Base-by-base conservation (phyloP, 495 filamentous ascomycete genomes). In the Parathielavia appendiculata region DNA sequence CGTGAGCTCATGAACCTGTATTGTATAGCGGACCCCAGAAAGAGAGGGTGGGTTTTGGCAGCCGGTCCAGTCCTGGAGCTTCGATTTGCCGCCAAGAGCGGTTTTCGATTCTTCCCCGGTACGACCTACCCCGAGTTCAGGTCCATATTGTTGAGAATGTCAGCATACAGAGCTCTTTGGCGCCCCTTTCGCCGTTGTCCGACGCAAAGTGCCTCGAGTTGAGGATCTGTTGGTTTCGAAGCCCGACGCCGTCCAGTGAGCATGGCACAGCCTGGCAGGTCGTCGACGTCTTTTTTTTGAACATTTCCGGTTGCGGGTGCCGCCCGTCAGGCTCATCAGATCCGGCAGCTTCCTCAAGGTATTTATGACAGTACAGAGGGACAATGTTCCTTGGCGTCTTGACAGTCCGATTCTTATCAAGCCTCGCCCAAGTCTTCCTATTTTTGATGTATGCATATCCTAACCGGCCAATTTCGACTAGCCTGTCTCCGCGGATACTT, bases 171-270 rank as follows among this genome's bases (percentile, higher is more conserved):
- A 6, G 6, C 3, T 3, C 26, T 6, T 30, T 34, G 23, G 38
- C 36, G 11, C 32, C 35, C n/a, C 48, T 54, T 53, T 44, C 54
- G 54, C 48, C 35, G 19, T 55, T 5, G 44, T 47, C 55, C 44
- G 55, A 63, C 56, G 59, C 55, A 16, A 4, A 43, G 12, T 55
- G 60, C 60, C 3, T 58, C 55, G 51, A 40, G 47, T 52, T 47
- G 51, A 59, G 32, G 32, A 63, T 47, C 38, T 47, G 51, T 56
- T 59, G 56, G 51, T 59, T 59, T 63, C 56, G 56, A 52, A 59
- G 52, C 56, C 47, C 56, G 43, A 20, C 40, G 54, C 56, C 44
- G 44, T 46, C 17, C 54, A 52, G 49, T 38, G 14, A 58, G 38
- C 50, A 54, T 44, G 59, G 60, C 55, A 58, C 60, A 58, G 39